Evolutionary conservation across 805 yeast genomes (phyloP), one percentile per base, ranked within the genome.

Genomic region (Blastobotrys terrestris): DNA sequence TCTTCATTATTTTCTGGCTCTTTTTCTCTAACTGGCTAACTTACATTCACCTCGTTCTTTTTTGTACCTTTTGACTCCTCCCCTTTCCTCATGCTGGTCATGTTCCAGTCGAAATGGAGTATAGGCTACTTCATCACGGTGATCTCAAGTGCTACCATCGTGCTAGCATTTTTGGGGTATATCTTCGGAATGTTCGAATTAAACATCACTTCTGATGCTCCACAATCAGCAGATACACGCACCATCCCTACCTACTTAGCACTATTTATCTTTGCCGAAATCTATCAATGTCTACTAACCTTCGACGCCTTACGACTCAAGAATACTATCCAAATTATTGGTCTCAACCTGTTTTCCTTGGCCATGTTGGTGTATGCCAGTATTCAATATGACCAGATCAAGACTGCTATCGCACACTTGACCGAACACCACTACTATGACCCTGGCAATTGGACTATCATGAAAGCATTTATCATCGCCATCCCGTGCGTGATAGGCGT

Each of bases 361-460:
- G 73, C 75, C 45, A 68, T 77, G 76, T 60, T 74, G 54, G 65
- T 74, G 3, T 76, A 77, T 58, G 72, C 79, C 6, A 77, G 77
- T 2, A 68, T 77, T 39, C 79, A 76, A 58, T 76, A 69, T 58
- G 63, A 64, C 39, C 79, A 77, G 61, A 61, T 76, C 31, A 52
- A 63, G 22, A 47, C 54, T 3, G 63, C 69, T 2, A 61, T 72
- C 3, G 43, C 20, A n/a, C 39, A 39, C 7, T 58, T 63, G 11
- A 51, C 60, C 1, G 53, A 43, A 39, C 35, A 41, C 18, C 44
- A 53, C 1, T 51, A 48, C 53, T 57, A 54, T 44, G 55, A 50
- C 43, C 11, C 54, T 7, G 31, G 45, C 2, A 16, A 44, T 19
- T 60, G 64, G 61, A 48, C 58, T 5, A 47, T 56, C 18, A 52